Evolutionary conservation across 1,284 basidiomycete species (phyloP), one percentile per base, ranked within the genome.

Genomic region (Sporisorium graminicola): DNA sequence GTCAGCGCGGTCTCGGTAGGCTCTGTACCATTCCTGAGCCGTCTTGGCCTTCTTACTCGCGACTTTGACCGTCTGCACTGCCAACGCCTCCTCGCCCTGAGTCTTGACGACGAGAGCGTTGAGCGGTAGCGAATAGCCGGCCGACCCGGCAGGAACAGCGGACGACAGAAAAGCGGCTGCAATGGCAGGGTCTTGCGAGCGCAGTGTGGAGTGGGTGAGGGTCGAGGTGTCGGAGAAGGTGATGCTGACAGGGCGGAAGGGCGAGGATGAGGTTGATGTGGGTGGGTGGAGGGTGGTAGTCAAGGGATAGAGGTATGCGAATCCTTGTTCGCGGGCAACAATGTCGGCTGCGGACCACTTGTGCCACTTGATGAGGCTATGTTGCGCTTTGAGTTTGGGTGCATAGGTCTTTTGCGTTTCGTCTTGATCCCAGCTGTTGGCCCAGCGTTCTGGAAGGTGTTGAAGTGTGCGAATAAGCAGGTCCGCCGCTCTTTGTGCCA

Each of bases 381-480:
- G 46, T 2, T 46, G n/a, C 5, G 55, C 16, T 35, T 71, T 69
- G 27, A 84, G 58, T 47, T 83, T 84, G 37, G 77, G 78, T 7
- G 83, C 83, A 16, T 59, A 66, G 0, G 77, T 62, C 7, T 43
- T 63, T 2, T 58, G 9, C 12, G 44, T 26, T 20, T 63, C 52
- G 37, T 75, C 65, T 46, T 85, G 79, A 1, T 56, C n/a, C 58
- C 56, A 58, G 24, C 67, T 86, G 5, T 78, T 80, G 22, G 88
- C 88, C 90, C 91, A 73, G 8, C 37, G 35, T 0, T 78, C 69
- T 9, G 90, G 84, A 86, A 95, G 90, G 54, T 90, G 87, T 33
- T 91, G 88, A 5, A 97, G 86, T 5, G 92, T 90, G 0, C 89
- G 87, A 0, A 94, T 90, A 20, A 98, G 88, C 1, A 94, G 84